These are phyloP conservation scores for Sugiyamaella neomexicana DNA, from an alignment of 1,139 yeast genomes.

Conservation along the genomic window DNA sequence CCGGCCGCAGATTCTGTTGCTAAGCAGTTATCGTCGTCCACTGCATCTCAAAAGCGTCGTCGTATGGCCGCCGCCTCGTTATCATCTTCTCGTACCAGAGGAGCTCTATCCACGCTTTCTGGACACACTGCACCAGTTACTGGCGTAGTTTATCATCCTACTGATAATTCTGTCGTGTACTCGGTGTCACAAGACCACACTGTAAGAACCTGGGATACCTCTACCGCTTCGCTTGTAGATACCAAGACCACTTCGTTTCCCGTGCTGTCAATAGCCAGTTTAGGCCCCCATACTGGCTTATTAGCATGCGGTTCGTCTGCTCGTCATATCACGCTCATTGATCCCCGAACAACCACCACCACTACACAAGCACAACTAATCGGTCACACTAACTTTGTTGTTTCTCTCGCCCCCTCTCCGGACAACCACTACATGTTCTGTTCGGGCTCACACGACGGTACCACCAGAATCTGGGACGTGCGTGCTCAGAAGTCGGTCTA, in stretches of 20 bases:
- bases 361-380: constrained; percentile 67
- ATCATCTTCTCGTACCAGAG: constrained; percentile 72
- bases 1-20: constrained; percentile 56
- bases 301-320: constrained; percentile 94
- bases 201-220: constrained; percentile 92
- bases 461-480: constrained; percentile 93
- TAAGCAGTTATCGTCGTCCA: constrained; percentile 49
- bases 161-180: constrained; percentile 77
- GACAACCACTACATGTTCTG: constrained; percentile 62
- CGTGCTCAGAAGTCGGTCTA: constrained; percentile 84
- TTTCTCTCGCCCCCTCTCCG: constrained; percentile 61
- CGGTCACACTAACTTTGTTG: constrained; percentile 93
- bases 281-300: constrained; percentile 59
- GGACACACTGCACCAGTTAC: constrained; percentile 88
- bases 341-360: constrained; percentile 61
- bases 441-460: constrained; percentile 93
- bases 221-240: constrained; percentile 78
- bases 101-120: constrained; percentile 73
- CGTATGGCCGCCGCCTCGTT: constrained; percentile 67
- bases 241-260: constrained; percentile 89
- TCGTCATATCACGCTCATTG: constrained; percentile 90
- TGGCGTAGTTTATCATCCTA: constrained; percentile 69
- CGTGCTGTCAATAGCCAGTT: constrained; percentile 67
- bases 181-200: constrained; percentile 96
- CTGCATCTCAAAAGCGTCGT: constrained; percentile 87